phyloP scores from a whole-genome alignment of 345 rosid genomes.

The Camelina neglecta region DNA sequence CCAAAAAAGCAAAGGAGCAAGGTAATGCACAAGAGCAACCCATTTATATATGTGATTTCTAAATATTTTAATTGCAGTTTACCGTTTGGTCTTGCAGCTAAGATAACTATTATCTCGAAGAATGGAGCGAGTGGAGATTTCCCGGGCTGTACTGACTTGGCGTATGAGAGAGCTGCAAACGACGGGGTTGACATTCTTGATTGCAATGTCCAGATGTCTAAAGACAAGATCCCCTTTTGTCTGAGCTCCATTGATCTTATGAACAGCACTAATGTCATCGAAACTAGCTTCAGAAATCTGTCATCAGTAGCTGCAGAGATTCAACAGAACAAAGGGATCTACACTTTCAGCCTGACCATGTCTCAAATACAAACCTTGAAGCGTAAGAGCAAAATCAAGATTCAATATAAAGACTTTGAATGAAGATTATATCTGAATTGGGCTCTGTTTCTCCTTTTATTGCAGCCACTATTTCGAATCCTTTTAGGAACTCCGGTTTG shows the following conservation, averaged over 20 bases:
- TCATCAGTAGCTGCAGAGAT: slow-evolving; percentile 41
- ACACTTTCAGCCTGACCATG: slow-evolving; percentile 53
- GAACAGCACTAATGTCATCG: slow-evolving; percentile 41
- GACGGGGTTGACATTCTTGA: slow-evolving; percentile 52
- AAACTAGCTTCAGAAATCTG: slow-evolving; percentile 41
- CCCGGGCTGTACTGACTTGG: slow-evolving; percentile 47
- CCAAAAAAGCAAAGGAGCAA: slow-evolving; percentile 6
- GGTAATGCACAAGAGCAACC: slow-evolving; percentile 31
- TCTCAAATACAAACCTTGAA: slow-evolving; percentile 47
- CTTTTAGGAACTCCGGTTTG: slow-evolving; percentile 32
- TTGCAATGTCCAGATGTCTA: slow-evolving; percentile 48
- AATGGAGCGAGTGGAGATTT: slow-evolving; percentile 53
- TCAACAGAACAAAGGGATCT: slow-evolving; percentile 36
- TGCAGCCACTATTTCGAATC: slow-evolving; percentile 68
- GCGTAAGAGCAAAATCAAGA: slow-evolving; percentile 45
- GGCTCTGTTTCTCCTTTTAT: slow-evolving; percentile 22
- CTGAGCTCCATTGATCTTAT: slow-evolving; percentile 51
- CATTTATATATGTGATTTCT: slow-evolving; percentile 7
- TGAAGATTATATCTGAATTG: slow-evolving; percentile 18
- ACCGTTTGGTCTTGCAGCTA: slow-evolving; percentile 10
- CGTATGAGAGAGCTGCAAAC: slow-evolving; percentile 42
- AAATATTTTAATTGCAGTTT: neutral
- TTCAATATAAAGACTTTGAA: neutral
- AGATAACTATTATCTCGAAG: slow-evolving; percentile 36
- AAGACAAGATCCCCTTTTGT: slow-evolving; percentile 54